Base-by-base conservation (phyloP, 208 protist genomes). In the Leishmania amazonensis region DNA sequence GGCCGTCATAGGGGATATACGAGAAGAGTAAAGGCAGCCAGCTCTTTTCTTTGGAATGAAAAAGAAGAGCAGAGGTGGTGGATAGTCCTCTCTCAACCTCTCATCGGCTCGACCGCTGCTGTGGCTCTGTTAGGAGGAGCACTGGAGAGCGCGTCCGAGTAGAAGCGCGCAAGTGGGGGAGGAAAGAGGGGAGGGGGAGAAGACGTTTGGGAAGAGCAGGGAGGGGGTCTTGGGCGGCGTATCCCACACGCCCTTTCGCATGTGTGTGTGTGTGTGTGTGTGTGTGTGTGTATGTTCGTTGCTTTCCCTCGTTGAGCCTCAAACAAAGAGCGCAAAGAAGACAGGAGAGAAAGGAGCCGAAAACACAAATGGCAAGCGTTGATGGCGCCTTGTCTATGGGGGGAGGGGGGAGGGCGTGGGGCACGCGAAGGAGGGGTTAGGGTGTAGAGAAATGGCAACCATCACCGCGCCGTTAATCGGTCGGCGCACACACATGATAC, bases 1-100 rank as follows among this genome's bases (percentile, higher is more conserved):
- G 81, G 86, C 74, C 42, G 91, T 89, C 90, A 90, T 94, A 80
- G 51, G 78, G 53, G 85, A 73, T 54, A 81, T 19, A 28, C 53
- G 40, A 67, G 80, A 82, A 79, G 31, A 57, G 31, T 65, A 79
- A 81, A 87, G 49, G 38, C 47, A 45, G 47, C 17, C 47, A 88
- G 83, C 4, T 62, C 28, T 13, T 58, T 58, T 58, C 53, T 1
- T 31, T 11, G 4, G 0, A 74, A 31, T 9, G 21, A 11, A 21
- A 54, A 74, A 7, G 4, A 47, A 49, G 31, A 51, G 24, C 24
- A 7, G 31, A 42, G 40, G 1, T 28, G 28, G 68, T 0, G 68
- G 68, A 31, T 17, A 24, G 9, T 1, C 1, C 24, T 9, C 21
- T 1, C 68, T 35, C 35, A 28, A 5, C 8, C 31, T 7, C 62